Evolutionary conservation across 306 rosid species (phyloP), one percentile per base, ranked within the genome.

Genomic region (Urtica urens): DNA sequence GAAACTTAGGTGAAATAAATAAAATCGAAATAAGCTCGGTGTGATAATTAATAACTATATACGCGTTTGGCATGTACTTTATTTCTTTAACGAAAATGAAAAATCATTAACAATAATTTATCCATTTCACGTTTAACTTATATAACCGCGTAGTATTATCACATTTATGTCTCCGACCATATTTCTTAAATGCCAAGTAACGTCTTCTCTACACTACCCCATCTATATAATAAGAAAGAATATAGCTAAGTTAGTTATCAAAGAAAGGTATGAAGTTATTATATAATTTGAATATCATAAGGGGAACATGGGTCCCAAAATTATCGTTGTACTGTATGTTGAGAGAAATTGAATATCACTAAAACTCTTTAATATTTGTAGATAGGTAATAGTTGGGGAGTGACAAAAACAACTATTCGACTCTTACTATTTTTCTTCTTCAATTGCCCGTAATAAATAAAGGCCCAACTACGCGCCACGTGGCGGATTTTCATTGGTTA

Each of bases 381-480:
- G n/a, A n/a, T 15, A 40, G 23, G 23, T 15, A 5, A 12, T 24
- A 15, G 59, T 21, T 24, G 35, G 57, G 11, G 35, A 39, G 40
- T 28, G 33, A 28, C 6, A 13, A 28, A 18, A 15, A n/a, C 24
- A 14, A 21, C 23, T 10, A 24, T 43, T 3, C 17, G 66, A 33
- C 45, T 8, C 16, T 18, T 7, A 2, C 37, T 10, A 3, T 35
- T 35, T 14, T 35, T 35, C 38, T 4, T n/a, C 20, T 28, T 27
- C 28, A 49, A 10, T n/a, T n/a, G 14, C 12, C 14, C 33, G 31
- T 10, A 66, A 51, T 62, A 46, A 59, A 66, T 50, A n/a, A n/a
- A 22, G 59, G 65, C 72, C 75, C 72, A 71, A 65, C 88, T 23
- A 33, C 13, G 56, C 30, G 2, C 14, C 15, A 47, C 37, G 64